phyloP scores from a whole-genome alignment of 2,329 filamentous ascomycete genomes.

The Fusarium cicatricum region DNA sequence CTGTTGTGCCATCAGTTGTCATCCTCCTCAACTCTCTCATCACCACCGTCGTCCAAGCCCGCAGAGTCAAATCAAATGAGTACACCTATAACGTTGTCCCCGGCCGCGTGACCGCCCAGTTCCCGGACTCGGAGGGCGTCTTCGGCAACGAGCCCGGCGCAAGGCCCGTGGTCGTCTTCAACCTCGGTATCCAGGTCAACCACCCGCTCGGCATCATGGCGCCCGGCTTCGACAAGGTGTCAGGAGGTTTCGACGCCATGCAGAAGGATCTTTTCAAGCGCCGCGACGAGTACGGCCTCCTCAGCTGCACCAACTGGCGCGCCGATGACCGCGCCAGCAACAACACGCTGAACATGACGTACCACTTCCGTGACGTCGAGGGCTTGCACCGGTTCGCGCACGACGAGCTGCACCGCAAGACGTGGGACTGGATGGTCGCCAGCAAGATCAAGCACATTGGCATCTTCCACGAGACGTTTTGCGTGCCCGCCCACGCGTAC shows the following conservation, averaged over 20 bases:
- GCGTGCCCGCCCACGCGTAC: slow-evolving; percentile 53
- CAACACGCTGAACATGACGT: slow-evolving; percentile 54
- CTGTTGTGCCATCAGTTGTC: slow-evolving; percentile 44
- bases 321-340: slow-evolving; percentile 48
- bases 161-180: slow-evolving; percentile 52
- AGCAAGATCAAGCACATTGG: slow-evolving; percentile 51
- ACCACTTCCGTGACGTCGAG: slow-evolving; percentile 61
- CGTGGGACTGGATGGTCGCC: slow-evolving; percentile 59
- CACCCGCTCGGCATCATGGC: slow-evolving; percentile 59
- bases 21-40: slow-evolving; percentile 44
- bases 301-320: slow-evolving; percentile 54
- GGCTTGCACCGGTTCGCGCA: slow-evolving; percentile 62
- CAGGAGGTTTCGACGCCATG: slow-evolving; percentile 51
- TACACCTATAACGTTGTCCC: slow-evolving; percentile 41
- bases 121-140: slow-evolving; percentile 43
- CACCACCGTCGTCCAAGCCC: slow-evolving; percentile 42
- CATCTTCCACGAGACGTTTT: slow-evolving; percentile 64
- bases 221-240: slow-evolving; percentile 53
- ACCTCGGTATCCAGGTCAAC: slow-evolving; percentile 55
- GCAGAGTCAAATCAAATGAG: slow-evolving; percentile 29
- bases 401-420: slow-evolving; percentile 55
- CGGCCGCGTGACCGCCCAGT: slow-evolving; percentile 47
- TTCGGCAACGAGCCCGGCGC: slow-evolving; percentile 42
- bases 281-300: slow-evolving; percentile 56
- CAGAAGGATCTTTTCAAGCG: slow-evolving; percentile 45